Evolutionary conservation across 441 rosid species (phyloP), one percentile per base, ranked within the genome.

Genomic region (Populus hybrid): DNA sequence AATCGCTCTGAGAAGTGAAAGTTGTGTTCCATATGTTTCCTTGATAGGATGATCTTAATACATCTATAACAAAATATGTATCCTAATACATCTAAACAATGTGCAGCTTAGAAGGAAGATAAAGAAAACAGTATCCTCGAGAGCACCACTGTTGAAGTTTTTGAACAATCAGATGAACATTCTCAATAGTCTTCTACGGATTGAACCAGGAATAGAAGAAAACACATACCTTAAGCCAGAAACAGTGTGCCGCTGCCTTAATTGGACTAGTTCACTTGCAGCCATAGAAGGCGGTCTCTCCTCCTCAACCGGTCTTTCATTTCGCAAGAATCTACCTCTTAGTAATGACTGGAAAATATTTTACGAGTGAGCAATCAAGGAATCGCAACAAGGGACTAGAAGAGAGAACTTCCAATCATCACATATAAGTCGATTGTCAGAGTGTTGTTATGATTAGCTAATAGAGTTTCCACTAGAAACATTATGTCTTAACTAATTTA

Each of bases 291-390:
- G 91, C 18, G 90, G 88, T 81, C 99, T 91, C 84, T 90, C 97
- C 42, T 83, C 92, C 82, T 90, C 95, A 68, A 80, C 90, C 40
- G 93, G 86, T 84, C 90, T 89, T 88, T 95, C 99, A 82, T 89
- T 90, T 72, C 99, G 85, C 84, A 94, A 89, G 83, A 95, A 95
- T 88, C 99, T 89, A 79, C 99, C 98, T 82, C 99, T 86, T 68
- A 95, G 90, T 82, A 95, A 86, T 65, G 98, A 91, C 99, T 94
- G 90, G 69, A 88, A 82, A 72, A 80, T 12, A 53, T 53, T 53
- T 67, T 71, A 35, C 36, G 57, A 59, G 76, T 71, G 75, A 83
- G 72, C 68, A 30, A 30, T 30, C 32, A 30, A 30, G 32, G 32
- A 35, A 61, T 50, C 35, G 10, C 64, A 66, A 16, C 23, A 46